phyloP scores from a whole-genome alignment of 805 yeast genomes.

The Kockiozyma suomiensis region DNA sequence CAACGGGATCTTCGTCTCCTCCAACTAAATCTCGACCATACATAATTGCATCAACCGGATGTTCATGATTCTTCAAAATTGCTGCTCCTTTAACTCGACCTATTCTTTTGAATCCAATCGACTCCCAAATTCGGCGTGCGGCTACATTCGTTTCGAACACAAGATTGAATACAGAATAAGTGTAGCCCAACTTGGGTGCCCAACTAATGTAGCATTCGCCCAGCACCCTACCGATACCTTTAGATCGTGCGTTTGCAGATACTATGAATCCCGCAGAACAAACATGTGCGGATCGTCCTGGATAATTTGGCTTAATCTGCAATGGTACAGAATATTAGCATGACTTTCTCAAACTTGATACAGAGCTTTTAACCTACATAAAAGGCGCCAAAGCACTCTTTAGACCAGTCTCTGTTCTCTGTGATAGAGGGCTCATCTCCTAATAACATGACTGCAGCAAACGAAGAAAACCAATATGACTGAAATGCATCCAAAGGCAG shows the following conservation, averaged over 20 bases:
- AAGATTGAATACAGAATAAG: conserved; percentile 78
- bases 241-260: conserved; percentile 88
- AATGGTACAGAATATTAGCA: neutral
- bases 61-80: conserved; percentile 77
- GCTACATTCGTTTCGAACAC: conserved; percentile 88
- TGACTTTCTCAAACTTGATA: too few species aligned
- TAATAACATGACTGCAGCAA: conserved; percentile 75
- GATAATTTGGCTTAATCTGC: conserved; percentile 79
- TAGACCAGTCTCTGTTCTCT: conserved; percentile 79
- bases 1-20: conserved; percentile 52
- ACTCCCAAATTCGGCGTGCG: conserved; percentile 76
- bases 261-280: conserved; percentile 88
- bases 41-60: conserved; percentile 82
- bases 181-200: conserved; percentile 89
- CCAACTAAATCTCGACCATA: conserved; percentile 79
- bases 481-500: conserved; percentile 75
- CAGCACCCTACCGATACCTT: conserved; percentile 85
- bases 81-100: conserved; percentile 90
- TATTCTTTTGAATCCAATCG: conserved; percentile 70
- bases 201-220: conserved; percentile 84
- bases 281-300: conserved; percentile 92
- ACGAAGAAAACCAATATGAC: conserved; percentile 83
- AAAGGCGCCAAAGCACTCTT: conserved; percentile 87
- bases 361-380: conserved; percentile 40
- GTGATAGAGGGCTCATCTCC: conserved; percentile 65